These are phyloP conservation scores for Thymus quinquecostatus DNA, from an alignment of 257 asterid genomes.

Conservation along the genomic window DNA sequence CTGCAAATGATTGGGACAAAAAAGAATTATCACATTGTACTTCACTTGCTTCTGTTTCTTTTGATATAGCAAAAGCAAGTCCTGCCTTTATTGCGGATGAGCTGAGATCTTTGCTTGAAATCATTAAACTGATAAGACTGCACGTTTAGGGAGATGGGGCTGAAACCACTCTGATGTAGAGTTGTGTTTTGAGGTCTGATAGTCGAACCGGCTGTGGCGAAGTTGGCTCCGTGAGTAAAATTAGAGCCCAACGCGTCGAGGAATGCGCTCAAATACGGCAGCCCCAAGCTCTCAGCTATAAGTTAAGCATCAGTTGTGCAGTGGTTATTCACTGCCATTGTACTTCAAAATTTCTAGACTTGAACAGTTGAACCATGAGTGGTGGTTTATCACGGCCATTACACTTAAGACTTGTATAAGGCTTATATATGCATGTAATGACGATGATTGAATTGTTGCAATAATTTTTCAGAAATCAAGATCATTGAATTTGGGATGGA, in stretches of 20 bases:
- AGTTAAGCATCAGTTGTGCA: not conserved
- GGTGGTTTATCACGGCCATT: too few species aligned
- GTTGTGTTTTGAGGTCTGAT: slow-evolving; percentile 83
- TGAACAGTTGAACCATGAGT: not conserved
- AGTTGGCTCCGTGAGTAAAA: slow-evolving; percentile 87
- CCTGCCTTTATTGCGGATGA: slow-evolving; percentile 54
- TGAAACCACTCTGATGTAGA: slow-evolving; percentile 73
- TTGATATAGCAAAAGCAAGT: not conserved
- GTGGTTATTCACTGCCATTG: too few species aligned
- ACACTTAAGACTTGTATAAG: too few species aligned
- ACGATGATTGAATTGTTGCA: not conserved
- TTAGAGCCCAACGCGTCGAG: slow-evolving; percentile 88
- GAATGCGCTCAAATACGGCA: slow-evolving; percentile 75
- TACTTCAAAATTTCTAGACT: not conserved
- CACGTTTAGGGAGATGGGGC: slow-evolving; percentile 79
- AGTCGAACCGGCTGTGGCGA: slow-evolving; percentile 94
- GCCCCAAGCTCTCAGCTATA: slow-evolving; percentile 66
- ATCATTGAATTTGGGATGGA: too few species aligned
- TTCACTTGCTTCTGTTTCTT: too few species aligned
- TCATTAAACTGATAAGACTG: slow-evolving; percentile 62
- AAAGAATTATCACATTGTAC: not conserved
- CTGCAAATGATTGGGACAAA: slow-evolving; percentile 34
- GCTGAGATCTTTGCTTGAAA: slow-evolving; percentile 64
- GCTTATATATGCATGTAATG: not conserved
- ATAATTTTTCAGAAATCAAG: too few species aligned